Evolutionary conservation across 2,329 filamentous ascomycete genomes (phyloP).

Genomic region (Fusarium sp.): DNA sequence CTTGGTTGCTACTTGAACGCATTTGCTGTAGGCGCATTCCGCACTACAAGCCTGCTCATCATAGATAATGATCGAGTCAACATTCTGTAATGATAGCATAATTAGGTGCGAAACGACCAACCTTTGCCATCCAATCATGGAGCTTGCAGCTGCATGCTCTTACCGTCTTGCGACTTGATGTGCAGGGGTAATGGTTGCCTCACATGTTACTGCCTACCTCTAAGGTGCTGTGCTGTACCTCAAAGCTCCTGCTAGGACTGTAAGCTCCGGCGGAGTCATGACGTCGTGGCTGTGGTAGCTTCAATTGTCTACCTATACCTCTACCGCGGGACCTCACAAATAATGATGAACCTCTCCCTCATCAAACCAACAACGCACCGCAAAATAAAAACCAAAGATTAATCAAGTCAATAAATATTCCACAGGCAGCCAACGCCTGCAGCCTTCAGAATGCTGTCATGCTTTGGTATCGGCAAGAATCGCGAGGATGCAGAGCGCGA

Average conservation of each 20-base stretch:
- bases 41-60: conserved; percentile 30
- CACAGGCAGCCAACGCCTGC: neutral
- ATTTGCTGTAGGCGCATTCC: conserved; percentile 15
- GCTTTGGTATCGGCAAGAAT: conserved; percentile 70
- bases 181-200: conserved; percentile 19
- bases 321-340: neutral
- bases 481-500: conserved; percentile 73
- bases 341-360: conserved; percentile 12
- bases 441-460: conserved; percentile 67
- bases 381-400: neutral
- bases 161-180: neutral
- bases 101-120: conserved; percentile 23
- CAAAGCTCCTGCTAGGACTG: conserved; percentile 30
- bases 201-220: neutral
- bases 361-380: neutral
- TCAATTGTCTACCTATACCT: neutral
- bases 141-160: conserved; percentile 1
- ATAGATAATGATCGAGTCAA: conserved; percentile 8
- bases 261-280: conserved; percentile 27
- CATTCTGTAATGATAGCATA: conserved; percentile 24
- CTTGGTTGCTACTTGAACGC: conserved; percentile 6
- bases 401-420: neutral
- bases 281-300: conserved; percentile 35
- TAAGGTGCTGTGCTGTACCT: neutral
- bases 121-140: conserved; percentile 21